Conservation (phyloP, 371 early-diverging fungal genomes). For the Lichtheimia hyalospora region DNA sequence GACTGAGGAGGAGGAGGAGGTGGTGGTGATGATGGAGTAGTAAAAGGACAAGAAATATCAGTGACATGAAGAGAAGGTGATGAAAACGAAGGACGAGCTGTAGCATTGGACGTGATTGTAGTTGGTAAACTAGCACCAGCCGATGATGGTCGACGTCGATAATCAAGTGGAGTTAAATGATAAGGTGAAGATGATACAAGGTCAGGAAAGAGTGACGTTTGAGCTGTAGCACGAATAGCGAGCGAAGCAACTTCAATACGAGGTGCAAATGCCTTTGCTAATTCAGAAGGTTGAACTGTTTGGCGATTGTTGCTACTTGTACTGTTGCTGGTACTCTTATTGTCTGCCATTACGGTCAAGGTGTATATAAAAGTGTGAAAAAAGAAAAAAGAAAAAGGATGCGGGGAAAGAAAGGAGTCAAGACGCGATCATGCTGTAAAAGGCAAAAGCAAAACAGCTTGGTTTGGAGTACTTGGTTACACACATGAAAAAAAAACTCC, state of each 20-base stretch:
- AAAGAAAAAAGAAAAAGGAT: constrained; percentile 1
- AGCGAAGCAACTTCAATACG: constrained; percentile 22
- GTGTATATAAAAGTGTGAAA: background rate
- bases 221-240: constrained; percentile 17
- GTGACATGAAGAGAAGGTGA: too few relatives aligned
- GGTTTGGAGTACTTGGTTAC: background rate
- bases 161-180: background rate
- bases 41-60: too few relatives aligned
- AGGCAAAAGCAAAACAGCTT: background rate
- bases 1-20: background rate
- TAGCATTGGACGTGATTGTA: background rate
- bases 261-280: constrained; percentile 18
- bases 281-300: constrained; percentile 10
- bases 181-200: background rate
- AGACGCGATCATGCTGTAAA: background rate
- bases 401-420: background rate
- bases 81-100: background rate
- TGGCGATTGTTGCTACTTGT: background rate
- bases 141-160: background rate
- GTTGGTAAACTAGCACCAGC: background rate
- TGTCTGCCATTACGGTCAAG: background rate
- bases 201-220: constrained; percentile 14
- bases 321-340: background rate
- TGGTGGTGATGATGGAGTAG: background rate
- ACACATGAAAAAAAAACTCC: background rate